Evolutionary conservation across 306 rosid species (phyloP), one percentile per base, ranked within the genome.

Genomic region (Corylus heterophylla): DNA sequence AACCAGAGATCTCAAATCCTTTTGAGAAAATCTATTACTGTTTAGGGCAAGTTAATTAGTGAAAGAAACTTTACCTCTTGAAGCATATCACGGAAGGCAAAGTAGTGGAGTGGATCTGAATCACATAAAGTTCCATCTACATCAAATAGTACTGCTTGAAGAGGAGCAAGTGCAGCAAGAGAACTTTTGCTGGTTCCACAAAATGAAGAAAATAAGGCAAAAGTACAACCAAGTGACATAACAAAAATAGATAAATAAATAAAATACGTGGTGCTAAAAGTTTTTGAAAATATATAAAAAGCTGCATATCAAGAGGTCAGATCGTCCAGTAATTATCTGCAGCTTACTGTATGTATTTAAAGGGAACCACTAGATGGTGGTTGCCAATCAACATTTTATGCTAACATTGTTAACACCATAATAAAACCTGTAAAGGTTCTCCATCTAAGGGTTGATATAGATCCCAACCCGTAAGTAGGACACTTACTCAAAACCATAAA

Each of bases 71-170:
- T 27, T 76, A 94, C 97, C 93, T 94, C 92, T 77, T 82, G 91
- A 73, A 94, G 98, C 97, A 92, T 83, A 84, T 83, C 93, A 1
- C 93, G 89, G 85, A 90, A 94, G 47, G 97, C 97, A 59, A 69
- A 42, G 82, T 79, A 84, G 81, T 94, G 98, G 71, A 94, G 84
- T 2, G 97, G 97, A 87, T 94, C 98, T 17, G 98, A 94, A 85
- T 94, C 98, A 75, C 92, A 92, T 0, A 94, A 75, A 31, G 98
- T 92, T 84, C 98, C 98, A 84, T 95, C 98, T 51, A 95, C 85
- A 81, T 95, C 98, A 79, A 95, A 95, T 39, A 95, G 88, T 81
- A 95, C 91, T 29, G 96, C 98, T 86, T 92, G 92, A 56, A 92
- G 82, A 48, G 98, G 97, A 74, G 92, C 92, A 70, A 91, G 87